Evolutionary conservation across 202 grass and related monocot genomes (phyloP).

Genomic region (Panicum hallii): DNA sequence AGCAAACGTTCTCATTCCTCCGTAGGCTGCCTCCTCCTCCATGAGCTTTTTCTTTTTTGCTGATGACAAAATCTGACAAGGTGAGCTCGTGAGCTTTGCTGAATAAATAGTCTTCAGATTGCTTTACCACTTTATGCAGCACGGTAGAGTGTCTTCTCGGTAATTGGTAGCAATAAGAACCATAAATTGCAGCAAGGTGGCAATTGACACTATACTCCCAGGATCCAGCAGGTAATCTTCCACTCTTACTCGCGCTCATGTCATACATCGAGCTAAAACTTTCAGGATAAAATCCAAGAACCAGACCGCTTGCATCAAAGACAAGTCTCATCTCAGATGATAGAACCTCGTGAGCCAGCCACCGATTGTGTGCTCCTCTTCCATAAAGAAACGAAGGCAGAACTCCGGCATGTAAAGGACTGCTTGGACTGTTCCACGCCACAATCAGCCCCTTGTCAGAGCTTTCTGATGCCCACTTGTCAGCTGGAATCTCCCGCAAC

Average conservation of each 20-base stretch:
- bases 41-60: conserved; percentile 15
- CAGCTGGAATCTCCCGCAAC: conserved; percentile 51
- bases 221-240: conserved; percentile 18
- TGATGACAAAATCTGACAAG: conserved; percentile 17
- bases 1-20: conserved; percentile 24
- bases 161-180: conserved; percentile 54
- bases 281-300: conserved; percentile 66
- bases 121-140: conserved; percentile 59
- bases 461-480: conserved; percentile 38
- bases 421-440: conserved; percentile 72
- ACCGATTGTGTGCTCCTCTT: conserved; percentile 59
- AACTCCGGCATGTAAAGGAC: conserved; percentile 65
- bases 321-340: conserved; percentile 73
- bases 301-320: conserved; percentile 62
- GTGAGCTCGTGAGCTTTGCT: conserved; percentile 37
- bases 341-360: conserved; percentile 71
- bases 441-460: conserved; percentile 58
- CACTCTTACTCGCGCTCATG: neutral
- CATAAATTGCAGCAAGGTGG: conserved; percentile 73
- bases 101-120: conserved; percentile 55
- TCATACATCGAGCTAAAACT: conserved; percentile 18
- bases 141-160: conserved; percentile 15
- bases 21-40: neutral
- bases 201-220: conserved; percentile 63
- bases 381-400: conserved; percentile 77